A percentile compares a stretch with the other conserved stretches of the same genome.
phyloP scores from a whole-genome alignment of 1,284 basidiomycete species.

The Pseudozyma thailandica region DNA sequence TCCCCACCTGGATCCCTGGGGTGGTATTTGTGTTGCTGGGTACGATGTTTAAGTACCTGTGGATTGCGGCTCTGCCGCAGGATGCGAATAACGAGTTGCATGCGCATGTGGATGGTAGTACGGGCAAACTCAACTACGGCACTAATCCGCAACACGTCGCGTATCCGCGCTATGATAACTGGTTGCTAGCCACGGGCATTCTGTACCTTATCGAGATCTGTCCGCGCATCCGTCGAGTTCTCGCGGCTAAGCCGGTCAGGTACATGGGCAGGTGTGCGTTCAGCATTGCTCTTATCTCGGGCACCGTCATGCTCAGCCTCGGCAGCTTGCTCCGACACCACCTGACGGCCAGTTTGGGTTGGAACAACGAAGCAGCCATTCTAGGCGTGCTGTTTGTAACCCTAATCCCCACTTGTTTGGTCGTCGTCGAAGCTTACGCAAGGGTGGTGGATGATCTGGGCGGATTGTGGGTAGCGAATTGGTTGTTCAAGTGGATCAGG shows the following conservation, averaged over 20 bases:
- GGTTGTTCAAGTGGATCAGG: slow-evolving; percentile 47
- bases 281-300: slow-evolving; percentile 48
- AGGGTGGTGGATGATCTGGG: slow-evolving; percentile 44
- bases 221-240: slow-evolving; percentile 7
- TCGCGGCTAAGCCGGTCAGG: slow-evolving; percentile 18
- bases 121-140: slow-evolving; percentile 43
- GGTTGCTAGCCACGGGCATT: slow-evolving; percentile 43
- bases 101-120: slow-evolving; percentile 45
- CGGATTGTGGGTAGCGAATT: slow-evolving; percentile 22
- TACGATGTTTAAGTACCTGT: slow-evolving; percentile 54
- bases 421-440: slow-evolving; percentile 29
- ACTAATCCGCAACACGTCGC: slow-evolving; percentile 22
- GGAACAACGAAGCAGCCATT: slow-evolving; percentile 20
- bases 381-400: slow-evolving; percentile 30
- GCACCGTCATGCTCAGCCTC: slow-evolving; percentile 50
- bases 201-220: slow-evolving; percentile 49
- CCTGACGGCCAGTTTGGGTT: slow-evolving; percentile 13
- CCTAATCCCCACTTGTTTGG: slow-evolving; percentile 29
- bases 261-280: slow-evolving; percentile 48
- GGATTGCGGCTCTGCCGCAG: slow-evolving; percentile 38
- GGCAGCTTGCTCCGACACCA: slow-evolving; percentile 39
- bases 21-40: slow-evolving; percentile 25
- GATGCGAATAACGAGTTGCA: slow-evolving; percentile 34
- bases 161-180: slow-evolving; percentile 57
- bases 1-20: slow-evolving; percentile 31